Evolutionary conservation across 345 rosid genomes (phyloP), one percentile per base, ranked within the genome.

Genomic region (Rhizophora mangle): DNA sequence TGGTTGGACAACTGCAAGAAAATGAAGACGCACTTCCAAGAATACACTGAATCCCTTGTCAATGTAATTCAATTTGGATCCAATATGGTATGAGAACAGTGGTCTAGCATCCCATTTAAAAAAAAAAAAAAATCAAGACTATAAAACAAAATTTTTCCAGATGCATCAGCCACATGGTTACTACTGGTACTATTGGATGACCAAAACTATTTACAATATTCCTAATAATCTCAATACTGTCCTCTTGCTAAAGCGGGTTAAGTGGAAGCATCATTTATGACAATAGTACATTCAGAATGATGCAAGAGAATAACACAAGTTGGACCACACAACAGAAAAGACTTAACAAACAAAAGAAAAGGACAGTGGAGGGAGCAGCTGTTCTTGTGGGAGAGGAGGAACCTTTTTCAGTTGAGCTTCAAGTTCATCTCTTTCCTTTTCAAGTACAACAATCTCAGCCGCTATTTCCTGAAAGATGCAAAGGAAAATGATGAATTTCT

Each of bases 331-430:
- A 31, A 29, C 19, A 9, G n/a, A 10, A 30, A 8, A 70, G 36
- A 70, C 31, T 39, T 21, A 1, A 8, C 26, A 61, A 32, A 21
- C 20, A 15, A 59, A 57, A 47, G 16, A 1, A 39, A 8, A 24
- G 4, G 8, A 36, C 56, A 18, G 22, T 13, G 20, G 5, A 61
- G 51, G 20, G 6, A 68, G 32, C 20, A 20, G 34, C 11, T 8
- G 51, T 5, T 26, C 24, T 56, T 24, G 60, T 52, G 62, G 60
- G 24, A 72, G 59, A 52, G 58, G 66, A 52, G 29, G 65, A 37
- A 82, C 96, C 96, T 76, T 92, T 78, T 95, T 95, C 83, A 95
- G 75, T 76, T 92, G 88, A 57, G 96, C 96, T 83, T 91, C 99
- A 63, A 95, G 89, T 69, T 87, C 89, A 78, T 89, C 87, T 80